These are phyloP conservation scores for Globisporangium nodosum DNA, from an alignment of 352 stramenopile genomes.

Conservation along the genomic window DNA sequence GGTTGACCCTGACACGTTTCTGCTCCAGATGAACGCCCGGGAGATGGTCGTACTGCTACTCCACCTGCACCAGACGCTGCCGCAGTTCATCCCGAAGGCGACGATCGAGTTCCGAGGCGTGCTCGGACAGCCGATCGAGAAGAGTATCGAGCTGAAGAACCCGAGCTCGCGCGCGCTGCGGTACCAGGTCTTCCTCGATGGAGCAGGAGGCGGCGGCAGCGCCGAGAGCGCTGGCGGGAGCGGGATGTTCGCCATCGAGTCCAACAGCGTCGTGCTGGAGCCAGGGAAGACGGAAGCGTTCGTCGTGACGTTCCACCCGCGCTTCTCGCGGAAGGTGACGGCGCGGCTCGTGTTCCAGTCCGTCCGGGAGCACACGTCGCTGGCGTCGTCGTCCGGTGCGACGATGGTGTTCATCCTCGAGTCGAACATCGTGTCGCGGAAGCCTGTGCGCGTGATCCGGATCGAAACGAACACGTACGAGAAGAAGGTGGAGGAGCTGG, in stretches of 20 bases:
- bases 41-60: conserved; percentile 84
- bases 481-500: conserved; percentile 63
- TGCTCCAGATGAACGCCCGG: conserved; percentile 48
- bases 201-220: neutral
- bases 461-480: conserved; percentile 79
- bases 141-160: conserved; percentile 94
- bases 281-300: conserved; percentile 69
- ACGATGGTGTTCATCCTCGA: conserved; percentile 91
- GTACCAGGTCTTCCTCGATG: conserved; percentile 89
- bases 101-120: conserved; percentile 90
- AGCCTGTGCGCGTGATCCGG: conserved; percentile 78
- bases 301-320: conserved; percentile 72
- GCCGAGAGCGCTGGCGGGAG: neutral
- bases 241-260: conserved; percentile 75
- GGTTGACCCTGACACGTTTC: conserved; percentile 42
- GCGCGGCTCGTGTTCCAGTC: conserved; percentile 88
- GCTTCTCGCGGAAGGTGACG: conserved; percentile 82
- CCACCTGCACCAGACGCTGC: conserved; percentile 88
- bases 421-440: conserved; percentile 71
- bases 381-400: conserved; percentile 24
- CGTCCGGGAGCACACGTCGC: conserved; percentile 29
- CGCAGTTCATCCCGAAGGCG: conserved; percentile 90
- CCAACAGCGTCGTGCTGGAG: conserved; percentile 67
- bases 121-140: conserved; percentile 83
- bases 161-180: conserved; percentile 69